Base-by-base conservation (phyloP, 768 basidiomycete genomes). In the Suillus americanus region DNA sequence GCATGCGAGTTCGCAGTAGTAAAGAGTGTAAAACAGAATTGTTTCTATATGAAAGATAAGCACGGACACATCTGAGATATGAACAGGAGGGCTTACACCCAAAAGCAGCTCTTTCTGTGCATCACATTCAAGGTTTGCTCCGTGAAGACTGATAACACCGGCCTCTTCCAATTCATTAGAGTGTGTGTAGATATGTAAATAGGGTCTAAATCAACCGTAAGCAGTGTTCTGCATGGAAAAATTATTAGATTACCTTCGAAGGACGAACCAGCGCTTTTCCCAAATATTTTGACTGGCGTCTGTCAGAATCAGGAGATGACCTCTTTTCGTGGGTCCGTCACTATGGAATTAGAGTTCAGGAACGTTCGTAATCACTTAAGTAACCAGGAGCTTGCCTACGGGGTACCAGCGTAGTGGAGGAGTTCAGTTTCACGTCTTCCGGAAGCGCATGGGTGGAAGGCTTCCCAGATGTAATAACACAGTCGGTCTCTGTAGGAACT, bases 1-100 rank as follows among this genome's bases (percentile, higher is more conserved):
- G 92, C 93, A 78, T 95, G 90, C 30, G 95, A 95, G 75, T 97
- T 97, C 9, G 92, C 92, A 14, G 92, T 83, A 2, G 95, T 95
- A 77, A 96, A 97, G 38, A 97, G 83, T 14, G 93, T 95, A 77
- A 97, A 96, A 16, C 89, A 90, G 75, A 88, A 90, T 40, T 83
- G 87, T 83, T 89, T 92, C 95, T 95, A 37, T 33, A 56, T 25
- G 53, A 64, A 9, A 57, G 18, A 59, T 68, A 46, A 69, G 62
- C 30, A 64, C 41, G 37, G 50, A 8, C 14, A 35, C 14, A 35
- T 35, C 6, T n/a, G 37, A 23, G 61, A 23, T 20, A 13, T 56
- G 25, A 62, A 66, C 5, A 56, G 14, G 54, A 43, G 18, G 59
- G 82, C 92, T 77, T 74, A 95, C 95, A 70, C 91, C 94, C 38